phyloP scores from a whole-genome alignment of 176 grass and related monocot species.

The Rhipidocladum racemiflorum region DNA sequence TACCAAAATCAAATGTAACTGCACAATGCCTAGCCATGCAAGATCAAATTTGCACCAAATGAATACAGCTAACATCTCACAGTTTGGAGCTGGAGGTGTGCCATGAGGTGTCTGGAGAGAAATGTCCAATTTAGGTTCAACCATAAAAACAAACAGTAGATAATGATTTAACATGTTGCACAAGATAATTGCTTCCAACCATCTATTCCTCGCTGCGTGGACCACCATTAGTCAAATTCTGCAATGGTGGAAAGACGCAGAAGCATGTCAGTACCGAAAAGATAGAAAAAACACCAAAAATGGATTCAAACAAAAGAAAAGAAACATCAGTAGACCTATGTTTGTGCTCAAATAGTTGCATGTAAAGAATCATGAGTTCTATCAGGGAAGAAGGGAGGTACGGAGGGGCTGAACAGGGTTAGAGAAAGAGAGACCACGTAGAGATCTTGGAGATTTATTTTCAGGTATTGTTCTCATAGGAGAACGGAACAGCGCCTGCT shows the following conservation, averaged over 20 bases:
- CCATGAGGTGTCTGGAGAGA: slow-evolving; percentile 71
- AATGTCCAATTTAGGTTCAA: slow-evolving; percentile 40
- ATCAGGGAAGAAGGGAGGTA: background rate
- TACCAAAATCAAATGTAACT: too few relatives aligned
- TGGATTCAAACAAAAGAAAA: background rate
- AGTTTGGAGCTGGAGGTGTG: slow-evolving; percentile 46
- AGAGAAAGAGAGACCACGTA: slow-evolving; percentile 40
- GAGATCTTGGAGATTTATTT: slow-evolving; percentile 56
- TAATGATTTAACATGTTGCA: slow-evolving; percentile 31
- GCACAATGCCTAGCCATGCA: too few relatives aligned
- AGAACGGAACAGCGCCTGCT: slow-evolving; percentile 59
- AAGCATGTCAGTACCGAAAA: slow-evolving; percentile 27
- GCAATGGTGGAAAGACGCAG: slow-evolving; percentile 34
- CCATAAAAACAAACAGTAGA: slow-evolving; percentile 29
- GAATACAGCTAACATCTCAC: too few relatives aligned
- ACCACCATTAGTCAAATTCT: slow-evolving; percentile 61
- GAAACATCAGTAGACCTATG: background rate
- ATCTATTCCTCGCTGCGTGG: slow-evolving; percentile 45
- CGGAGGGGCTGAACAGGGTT: background rate
- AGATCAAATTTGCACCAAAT: too few relatives aligned
- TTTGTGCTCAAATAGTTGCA: slow-evolving; percentile 17
- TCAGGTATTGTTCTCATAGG: slow-evolving; percentile 48
- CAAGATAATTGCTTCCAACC: slow-evolving; percentile 47
- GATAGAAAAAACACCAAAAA: background rate
- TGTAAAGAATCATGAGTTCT: slow-evolving; percentile 13